phyloP scores from a whole-genome alignment of 768 basidiomycete species.

The Lactarius hengduanensis region DNA sequence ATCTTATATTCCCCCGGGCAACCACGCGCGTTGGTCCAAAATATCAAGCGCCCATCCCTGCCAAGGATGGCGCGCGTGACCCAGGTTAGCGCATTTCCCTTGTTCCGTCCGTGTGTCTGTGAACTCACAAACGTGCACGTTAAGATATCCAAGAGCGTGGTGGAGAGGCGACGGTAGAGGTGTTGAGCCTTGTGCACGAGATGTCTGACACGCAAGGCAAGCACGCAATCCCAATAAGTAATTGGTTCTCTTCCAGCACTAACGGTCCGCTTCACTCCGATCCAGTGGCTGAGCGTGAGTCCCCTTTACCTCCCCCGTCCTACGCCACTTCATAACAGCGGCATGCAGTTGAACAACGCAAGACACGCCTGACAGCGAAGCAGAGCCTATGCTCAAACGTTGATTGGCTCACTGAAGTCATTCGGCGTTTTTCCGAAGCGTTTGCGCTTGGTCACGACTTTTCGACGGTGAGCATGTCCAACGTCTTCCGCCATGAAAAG shows the following conservation, averaged over 20 bases:
- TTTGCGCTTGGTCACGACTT: slow-evolving; percentile 55
- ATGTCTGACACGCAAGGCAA: slow-evolving; percentile 68
- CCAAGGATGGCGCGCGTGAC: slow-evolving; percentile 34
- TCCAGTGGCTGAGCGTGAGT: slow-evolving; percentile 59
- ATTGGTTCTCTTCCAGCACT: slow-evolving; percentile 14
- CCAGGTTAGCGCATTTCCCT: slow-evolving; percentile 26
- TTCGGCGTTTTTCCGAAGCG: slow-evolving; percentile 70
- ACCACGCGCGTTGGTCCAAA: slow-evolving; percentile 88
- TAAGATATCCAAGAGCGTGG: slow-evolving; percentile 55
- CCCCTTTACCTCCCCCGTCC: neutral
- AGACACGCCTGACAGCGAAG: slow-evolving; percentile 53
- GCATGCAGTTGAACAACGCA: slow-evolving; percentile 63
- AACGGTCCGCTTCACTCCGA: slow-evolving; percentile 21
- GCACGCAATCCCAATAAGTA: slow-evolving; percentile 17
- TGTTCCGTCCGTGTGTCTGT: neutral
- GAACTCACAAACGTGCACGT: neutral
- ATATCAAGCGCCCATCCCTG: slow-evolving; percentile 68
- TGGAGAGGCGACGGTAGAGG: slow-evolving; percentile 70
- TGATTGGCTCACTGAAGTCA: slow-evolving; percentile 81
- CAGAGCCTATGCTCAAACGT: slow-evolving; percentile 54
- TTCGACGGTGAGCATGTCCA: slow-evolving; percentile 63
- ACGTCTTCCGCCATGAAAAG: slow-evolving; percentile 58
- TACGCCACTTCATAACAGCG: neutral
- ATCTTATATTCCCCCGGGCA: slow-evolving; percentile 93
- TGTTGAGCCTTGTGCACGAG: slow-evolving; percentile 61